These are phyloP conservation scores for Lotus japonicus DNA, from an alignment of 306 rosid species.

Conservation along the genomic window DNA sequence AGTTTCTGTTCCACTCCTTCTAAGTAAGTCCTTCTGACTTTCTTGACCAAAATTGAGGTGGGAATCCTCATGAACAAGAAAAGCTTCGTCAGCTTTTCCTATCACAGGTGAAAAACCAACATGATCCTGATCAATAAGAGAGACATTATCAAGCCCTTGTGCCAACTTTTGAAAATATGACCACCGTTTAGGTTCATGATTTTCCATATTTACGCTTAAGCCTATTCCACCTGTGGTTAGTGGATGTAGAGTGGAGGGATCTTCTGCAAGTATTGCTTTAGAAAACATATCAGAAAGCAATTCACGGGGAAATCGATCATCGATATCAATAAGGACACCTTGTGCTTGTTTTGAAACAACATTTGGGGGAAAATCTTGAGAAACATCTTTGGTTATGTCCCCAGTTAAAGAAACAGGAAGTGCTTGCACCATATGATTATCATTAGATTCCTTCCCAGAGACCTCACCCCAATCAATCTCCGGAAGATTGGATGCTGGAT, in stretches of 20 bases:
- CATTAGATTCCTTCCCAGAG: constrained; percentile 29
- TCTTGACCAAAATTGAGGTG: constrained; percentile 45
- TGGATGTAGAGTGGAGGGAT: constrained; percentile 31
- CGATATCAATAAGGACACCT: constrained; percentile 70
- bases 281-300: constrained; percentile 75
- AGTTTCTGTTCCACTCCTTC: constrained; percentile 29
- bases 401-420: constrained; percentile 36
- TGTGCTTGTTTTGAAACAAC: constrained; percentile 41
- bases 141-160: constrained; percentile 55
- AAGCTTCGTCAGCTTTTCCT: constrained; percentile 39
- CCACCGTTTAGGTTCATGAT: constrained; percentile 71
- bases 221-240: constrained; percentile 54
- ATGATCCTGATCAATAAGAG: constrained; percentile 81
- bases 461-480: constrained; percentile 43
- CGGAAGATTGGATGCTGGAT: constrained; percentile 42
- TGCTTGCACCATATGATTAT: constrained; percentile 22
- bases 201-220: constrained; percentile 69
- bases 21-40: constrained; percentile 34
- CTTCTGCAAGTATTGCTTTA: constrained; percentile 67
- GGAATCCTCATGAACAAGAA: constrained; percentile 34
- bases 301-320: constrained; percentile 79
- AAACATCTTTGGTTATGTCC: constrained; percentile 27
- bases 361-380: constrained; percentile 33
- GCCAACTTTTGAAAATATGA: constrained; percentile 71
- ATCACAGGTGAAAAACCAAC: constrained; percentile 45